Evolutionary conservation across 805 yeast genomes (phyloP), one percentile per base, ranked within the genome.

Genomic region (Schizosaccharomyces cryophilus): DNA sequence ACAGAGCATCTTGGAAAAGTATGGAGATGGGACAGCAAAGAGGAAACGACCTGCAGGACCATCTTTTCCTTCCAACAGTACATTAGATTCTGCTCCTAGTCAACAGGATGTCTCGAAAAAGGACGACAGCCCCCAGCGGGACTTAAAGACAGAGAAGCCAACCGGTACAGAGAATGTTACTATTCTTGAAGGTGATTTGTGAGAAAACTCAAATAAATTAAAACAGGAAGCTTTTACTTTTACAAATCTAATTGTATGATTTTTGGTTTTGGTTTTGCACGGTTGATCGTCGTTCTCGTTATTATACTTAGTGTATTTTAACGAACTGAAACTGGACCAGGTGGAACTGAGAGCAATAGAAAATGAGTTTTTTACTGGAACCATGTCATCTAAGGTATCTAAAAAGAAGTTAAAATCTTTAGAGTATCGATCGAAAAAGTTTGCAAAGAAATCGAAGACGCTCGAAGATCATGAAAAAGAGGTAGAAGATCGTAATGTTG

Each of bases 341-440:
- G 40, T 35, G 17, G 13, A 35, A 1, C 13, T 35, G 40, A 11
- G 3, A 35, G 13, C 13, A 11, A 35, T 3, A 35, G 40, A 35
- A 35, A 35, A 13, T 5, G 13, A 7, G 2, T 35, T 35, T 35
- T 35, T 35, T 35, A 35, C 40, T 11, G 40, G 40, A 35, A 35
- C 40, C 40, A 45, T 45, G 51, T 45, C 51, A 5, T 9, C 51
- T 26, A 68, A 69, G 61, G 62, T 69, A 17, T 64, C 70, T 26
- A 69, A 69, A 61, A 67, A 68, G 51, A 65, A 70, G 62, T 64
- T 61, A 42, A 68, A 69, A 61, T 70, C 72, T 2, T 56, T 58
- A 2, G 47, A 60, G 30, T 64, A 61, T 38, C 60, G 65, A 6
- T 30, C 51, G 7, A 45, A 60, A 54, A 29, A 60, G 35, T 31